These are phyloP conservation scores for Starmerella gropengiesseri DNA, from an alignment of 805 yeast genomes.

Conservation along the genomic window DNA sequence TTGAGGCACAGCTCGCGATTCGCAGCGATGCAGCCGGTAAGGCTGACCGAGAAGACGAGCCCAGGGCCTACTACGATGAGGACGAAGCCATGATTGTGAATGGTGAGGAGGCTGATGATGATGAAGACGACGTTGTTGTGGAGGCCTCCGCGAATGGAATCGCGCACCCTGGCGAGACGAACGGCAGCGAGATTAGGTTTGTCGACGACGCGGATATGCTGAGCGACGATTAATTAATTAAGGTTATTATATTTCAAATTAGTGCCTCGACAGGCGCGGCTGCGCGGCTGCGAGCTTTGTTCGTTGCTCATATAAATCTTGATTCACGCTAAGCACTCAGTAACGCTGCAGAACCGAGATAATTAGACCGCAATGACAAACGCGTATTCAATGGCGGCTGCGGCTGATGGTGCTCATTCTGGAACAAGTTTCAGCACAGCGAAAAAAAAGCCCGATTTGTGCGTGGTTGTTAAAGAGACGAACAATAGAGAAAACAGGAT, in stretches of 20 bases:
- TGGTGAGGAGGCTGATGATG: constrained; percentile 37
- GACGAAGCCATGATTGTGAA: constrained; percentile 34
- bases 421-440: too few species aligned
- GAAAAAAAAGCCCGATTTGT: too few species aligned
- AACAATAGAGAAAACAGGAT: too few species aligned
- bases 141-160: constrained; percentile 31
- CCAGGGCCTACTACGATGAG: constrained; percentile 32
- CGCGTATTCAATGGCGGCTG: too few species aligned
- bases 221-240: constrained; percentile 10
- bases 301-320: too few species aligned
- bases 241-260: constrained; percentile 3
- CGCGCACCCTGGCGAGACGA: constrained; percentile 28
- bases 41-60: constrained; percentile 30
- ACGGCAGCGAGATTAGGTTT: constrained; percentile 24
- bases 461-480: too few species aligned
- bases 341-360: too few species aligned
- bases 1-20: constrained; percentile 62
- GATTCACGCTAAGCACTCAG: too few species aligned
- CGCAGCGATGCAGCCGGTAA: constrained; percentile 36
- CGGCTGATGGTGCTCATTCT: too few species aligned
- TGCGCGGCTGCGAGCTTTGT: too few species aligned
- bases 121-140: constrained; percentile 31
- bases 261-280: too few species aligned
- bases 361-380: too few species aligned
- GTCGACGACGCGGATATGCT: constrained; percentile 27